Base-by-base conservation (phyloP, 2,329 filamentous ascomycete species). In the Rhexocercosporidium sp. region DNA sequence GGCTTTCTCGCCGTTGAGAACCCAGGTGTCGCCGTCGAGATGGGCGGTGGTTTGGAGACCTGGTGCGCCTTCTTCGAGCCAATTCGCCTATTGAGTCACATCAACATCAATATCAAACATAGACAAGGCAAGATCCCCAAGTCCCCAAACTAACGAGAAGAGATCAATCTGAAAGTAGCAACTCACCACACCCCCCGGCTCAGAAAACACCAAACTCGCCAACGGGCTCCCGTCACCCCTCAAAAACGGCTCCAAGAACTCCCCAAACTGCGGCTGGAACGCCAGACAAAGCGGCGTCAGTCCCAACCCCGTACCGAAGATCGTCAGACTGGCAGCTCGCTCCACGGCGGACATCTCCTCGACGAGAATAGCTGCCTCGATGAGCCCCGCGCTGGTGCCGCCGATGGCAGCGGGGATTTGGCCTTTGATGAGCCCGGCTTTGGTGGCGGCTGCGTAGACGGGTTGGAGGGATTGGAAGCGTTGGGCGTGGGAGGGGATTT, bases 281-380 rank as follows among this genome's bases (percentile, higher is more conserved):
- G 76, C 79, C 31, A 86, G 69, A 56, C 82, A 80, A 44, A 88
- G 72, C 0, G 85, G 84, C 0, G 80, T 84, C 41, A 87, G 72
- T 0, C 85, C 85, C 3, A 87, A 74, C 0, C 82, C 84, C 0
- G 83, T 86, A 0, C 79, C 83, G 37, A 86, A 79, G 20, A 86
- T 80, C 0, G 83, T 86, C 22, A 87, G 70, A 0, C 82, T 78
- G 0, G 80, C 79, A 22, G 80, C 81, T 0, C 81, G 79, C 65
- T 88, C 85, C 22, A 84, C 81, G 0, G 81, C 76, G 69, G 83
- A 86, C 64, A 83, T 79, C 68, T 87, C 85, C 70, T 87, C 84
- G 0, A 85, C 80, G 20, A 84, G 68, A 54, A 87, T 79, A 0
- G 82, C 81, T 0, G 82, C 80, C 56, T 86, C 83, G 12, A 85